Base-by-base conservation (phyloP, 805 yeast species). In the Schwanniomyces sp. region DNA sequence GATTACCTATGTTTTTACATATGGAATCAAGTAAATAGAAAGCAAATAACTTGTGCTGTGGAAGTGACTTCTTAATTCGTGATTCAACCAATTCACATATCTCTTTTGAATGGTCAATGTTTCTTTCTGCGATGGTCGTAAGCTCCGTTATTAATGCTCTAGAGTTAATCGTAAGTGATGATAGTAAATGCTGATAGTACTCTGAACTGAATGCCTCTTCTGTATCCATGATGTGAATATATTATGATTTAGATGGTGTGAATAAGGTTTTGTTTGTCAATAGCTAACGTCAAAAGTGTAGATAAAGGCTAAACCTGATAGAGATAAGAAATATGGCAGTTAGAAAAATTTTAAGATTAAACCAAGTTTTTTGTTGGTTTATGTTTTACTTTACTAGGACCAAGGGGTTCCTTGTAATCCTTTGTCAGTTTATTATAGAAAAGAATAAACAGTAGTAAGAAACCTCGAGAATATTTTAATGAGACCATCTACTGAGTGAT, bases 11-110 rank as follows among this genome's bases (percentile, higher is more conserved):
- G 54, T 67, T 71, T 49, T 73, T 73, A 55, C 71, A 62, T 25
- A 73, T 70, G 32, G 74, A 69, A 54, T 73, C 78, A 59, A 73
- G 51, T 41, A 73, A 55, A 52, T 73, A 73, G 43, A 74, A 62
- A 17, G 67, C 51, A 51, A 51, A 65, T 17, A 70, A 59, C 49
- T 69, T 69, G 54, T 71, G 66, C 48, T 67, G 69, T 12, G 77
- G 78, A 27, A 70, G 53, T 45, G 71, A 65, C 46, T 62, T 67
- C 43, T 55, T 57, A 45, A 73, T 67, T 37, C 76, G 56, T 29
- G 60, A 62, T 47, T 70, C 76, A 12, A 72, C 56, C 46, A 63
- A 52, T n/a, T 57, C 61, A 10, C 63, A 66, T 21, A 73, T 72
- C 26, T 52, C 61, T 40, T 57, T 54, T 27, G 75, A 67, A 37